phyloP scores from a whole-genome alignment of 164 flowering plant species.

The Magnolia kwangsiensis region DNA sequence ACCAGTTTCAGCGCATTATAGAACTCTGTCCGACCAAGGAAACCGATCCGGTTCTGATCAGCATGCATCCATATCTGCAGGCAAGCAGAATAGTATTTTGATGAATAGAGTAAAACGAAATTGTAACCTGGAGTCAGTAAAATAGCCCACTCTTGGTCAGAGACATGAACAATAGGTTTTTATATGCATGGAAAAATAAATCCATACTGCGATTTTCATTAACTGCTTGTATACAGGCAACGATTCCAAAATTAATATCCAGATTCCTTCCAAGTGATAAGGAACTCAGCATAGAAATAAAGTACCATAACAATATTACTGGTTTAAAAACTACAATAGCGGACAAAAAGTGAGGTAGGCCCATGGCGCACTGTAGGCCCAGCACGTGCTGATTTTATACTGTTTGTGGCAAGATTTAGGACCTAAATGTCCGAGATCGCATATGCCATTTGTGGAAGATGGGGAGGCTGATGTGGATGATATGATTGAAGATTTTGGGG shows the following conservation, averaged over 20 bases:
- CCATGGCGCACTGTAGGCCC: too few relatives aligned
- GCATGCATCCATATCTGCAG: constrained; percentile 88
- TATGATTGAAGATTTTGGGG: too few relatives aligned
- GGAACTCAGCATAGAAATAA: not conserved
- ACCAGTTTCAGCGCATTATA: constrained; percentile 91
- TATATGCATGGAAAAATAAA: not conserved
- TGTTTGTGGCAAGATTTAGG: too few relatives aligned
- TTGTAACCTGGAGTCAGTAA: not conserved
- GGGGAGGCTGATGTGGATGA: not conserved
- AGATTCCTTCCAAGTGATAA: not conserved
- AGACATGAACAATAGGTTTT: not conserved
- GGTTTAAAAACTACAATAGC: not conserved
- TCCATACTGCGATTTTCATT: not conserved
- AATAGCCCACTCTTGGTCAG: not conserved
- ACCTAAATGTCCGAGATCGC: not conserved
- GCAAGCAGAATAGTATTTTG: not conserved
- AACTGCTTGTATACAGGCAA: not conserved
- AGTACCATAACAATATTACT: not conserved
- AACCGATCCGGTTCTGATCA: constrained; percentile 69
- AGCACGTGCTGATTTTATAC: not conserved
- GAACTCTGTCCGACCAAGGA: constrained; percentile 82
- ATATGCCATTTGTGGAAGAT: not conserved
- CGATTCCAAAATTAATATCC: not conserved
- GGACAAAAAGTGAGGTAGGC: too few relatives aligned
- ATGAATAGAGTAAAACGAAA: constrained; percentile 1